phyloP scores from a whole-genome alignment of 2,329 filamentous ascomycete species.

The Thielaviopsis populi region DNA sequence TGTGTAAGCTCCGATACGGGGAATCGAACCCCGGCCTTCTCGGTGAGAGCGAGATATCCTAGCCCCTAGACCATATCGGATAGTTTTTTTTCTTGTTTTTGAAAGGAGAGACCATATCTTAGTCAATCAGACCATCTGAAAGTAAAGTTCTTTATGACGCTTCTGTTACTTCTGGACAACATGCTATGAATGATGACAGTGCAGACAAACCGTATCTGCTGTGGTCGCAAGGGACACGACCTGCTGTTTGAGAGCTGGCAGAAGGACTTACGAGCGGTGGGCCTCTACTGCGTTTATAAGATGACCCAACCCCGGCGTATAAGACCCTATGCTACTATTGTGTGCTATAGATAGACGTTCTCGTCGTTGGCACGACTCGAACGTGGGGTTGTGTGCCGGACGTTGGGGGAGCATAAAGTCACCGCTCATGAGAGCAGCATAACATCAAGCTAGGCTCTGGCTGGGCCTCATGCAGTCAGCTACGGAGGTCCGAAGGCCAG shows the following conservation, averaged over 20 bases:
- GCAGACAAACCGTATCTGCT: no score
- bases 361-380: no score
- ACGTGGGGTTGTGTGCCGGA: not conserved
- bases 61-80: constrained; percentile 18
- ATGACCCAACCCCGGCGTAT: no score
- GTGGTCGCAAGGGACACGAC: no score
- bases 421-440: not conserved
- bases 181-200: no score
- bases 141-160: no score
- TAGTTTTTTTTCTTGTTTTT: not conserved
- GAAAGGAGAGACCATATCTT: accelerated
- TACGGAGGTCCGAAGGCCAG: not conserved
- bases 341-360: no score
- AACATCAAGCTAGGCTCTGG: not conserved
- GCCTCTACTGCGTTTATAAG: no score
- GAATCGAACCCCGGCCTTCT: constrained; percentile 20
- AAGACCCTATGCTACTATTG: no score
- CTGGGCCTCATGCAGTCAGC: not conserved
- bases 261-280: no score
- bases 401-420: not conserved
- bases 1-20: constrained; percentile 17
- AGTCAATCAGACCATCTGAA: not conserved
- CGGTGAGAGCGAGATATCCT: constrained; percentile 19
- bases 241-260: no score
- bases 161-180: no score